Base-by-base conservation (phyloP, 2,329 filamentous ascomycete species). In the Raffaelea arxii region DNA sequence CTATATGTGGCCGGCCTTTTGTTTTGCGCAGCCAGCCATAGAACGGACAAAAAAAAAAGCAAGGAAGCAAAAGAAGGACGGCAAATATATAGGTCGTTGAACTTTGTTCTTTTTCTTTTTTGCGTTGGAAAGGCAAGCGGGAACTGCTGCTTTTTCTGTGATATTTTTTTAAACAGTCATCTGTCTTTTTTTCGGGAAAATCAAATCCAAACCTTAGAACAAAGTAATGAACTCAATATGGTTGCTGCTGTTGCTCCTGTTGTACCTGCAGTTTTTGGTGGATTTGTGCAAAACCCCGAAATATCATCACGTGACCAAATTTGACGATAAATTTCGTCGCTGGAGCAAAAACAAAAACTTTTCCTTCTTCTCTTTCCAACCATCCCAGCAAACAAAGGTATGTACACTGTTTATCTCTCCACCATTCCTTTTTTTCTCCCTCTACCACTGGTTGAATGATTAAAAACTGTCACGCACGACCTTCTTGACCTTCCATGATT, bases 401-500 rank as follows among this genome's bases (percentile, higher is more conserved):
- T n/a, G 36, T 18, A 30, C 27, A 30, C 27, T n/a, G n/a, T n/a
- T n/a, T n/a, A n/a, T n/a, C n/a, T n/a, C n/a, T n/a, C n/a, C n/a
- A n/a, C 6, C 7, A 6, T 16, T 16, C 16, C 19, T 21, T 24
- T 37, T 12, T 18, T 25, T 12, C 16, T 6, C 16, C 6, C 19
- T 36, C 14, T 36, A 10, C 32, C 25, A 16, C 35, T 12, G 41
- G 40, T 43, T 40, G 41, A n/a, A 40, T 47, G 32, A 43, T 43
- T 30, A n/a, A 43, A 39, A 47, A 43, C 23, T 38, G 19, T 32
- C 22, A 40, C 41, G 18, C 23, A 18, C 23, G 24, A 38, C 25
- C 11, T 40, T 43, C 30, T 37, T 42, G 40, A 42, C 43, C 35
- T 43, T 23, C 23, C 16, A 47, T 47, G 46, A 47, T 47, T 47